These are phyloP conservation scores for Amphicarpaea edgeworthii DNA, from an alignment of 306 rosid genomes.

Conservation along the genomic window DNA sequence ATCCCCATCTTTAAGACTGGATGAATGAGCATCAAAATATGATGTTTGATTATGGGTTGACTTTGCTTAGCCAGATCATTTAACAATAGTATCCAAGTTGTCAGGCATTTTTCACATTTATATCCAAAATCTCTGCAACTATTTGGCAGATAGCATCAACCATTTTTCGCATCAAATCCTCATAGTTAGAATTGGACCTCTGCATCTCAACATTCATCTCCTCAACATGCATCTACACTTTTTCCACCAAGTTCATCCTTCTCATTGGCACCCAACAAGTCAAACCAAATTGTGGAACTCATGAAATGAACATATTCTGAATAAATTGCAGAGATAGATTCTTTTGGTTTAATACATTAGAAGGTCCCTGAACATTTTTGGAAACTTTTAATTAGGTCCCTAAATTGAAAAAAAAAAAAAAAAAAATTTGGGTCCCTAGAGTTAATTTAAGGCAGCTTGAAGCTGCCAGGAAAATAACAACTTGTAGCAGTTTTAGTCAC, in stretches of 20 bases:
- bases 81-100: neutral
- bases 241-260: neutral
- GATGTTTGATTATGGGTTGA: neutral
- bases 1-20: neutral
- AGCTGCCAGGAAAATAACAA: no score
- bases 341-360: no score
- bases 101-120: neutral
- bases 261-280: neutral
- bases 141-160: no score
- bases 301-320: neutral
- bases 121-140: no score
- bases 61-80: neutral
- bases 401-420: no score
- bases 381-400: no score
- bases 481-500: no score
- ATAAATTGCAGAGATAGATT: neutral
- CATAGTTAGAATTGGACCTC: neutral
- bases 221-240: neutral
- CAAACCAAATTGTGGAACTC: neutral
- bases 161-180: neutral
- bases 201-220: neutral
- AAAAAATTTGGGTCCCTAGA: no score
- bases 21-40: neutral
- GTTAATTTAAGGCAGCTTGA: no score
- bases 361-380: no score